Evolutionary conservation across 1,284 basidiomycete genomes (phyloP).

Genomic region (Apiotrichum domesticum): DNA sequence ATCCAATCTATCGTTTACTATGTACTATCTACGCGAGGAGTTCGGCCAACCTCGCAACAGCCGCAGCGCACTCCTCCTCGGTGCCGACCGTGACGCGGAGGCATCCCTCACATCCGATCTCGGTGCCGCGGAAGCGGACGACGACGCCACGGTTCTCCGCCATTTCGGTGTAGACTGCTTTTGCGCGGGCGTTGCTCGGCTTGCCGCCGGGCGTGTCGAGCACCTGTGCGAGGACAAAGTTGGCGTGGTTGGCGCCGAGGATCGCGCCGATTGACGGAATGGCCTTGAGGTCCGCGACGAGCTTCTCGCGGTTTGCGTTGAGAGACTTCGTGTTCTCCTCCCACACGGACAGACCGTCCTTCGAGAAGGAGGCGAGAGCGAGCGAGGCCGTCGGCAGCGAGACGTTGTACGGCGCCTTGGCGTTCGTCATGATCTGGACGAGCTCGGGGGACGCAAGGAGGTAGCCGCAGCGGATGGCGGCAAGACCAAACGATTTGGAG

Average conservation of each 20-base stretch:
- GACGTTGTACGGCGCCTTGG: slow-evolving; percentile 97
- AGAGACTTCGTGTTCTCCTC: slow-evolving; percentile 60
- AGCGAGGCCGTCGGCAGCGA: slow-evolving; percentile 83
- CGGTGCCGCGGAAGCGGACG: slow-evolving; percentile 80
- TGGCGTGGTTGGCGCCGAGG: slow-evolving; percentile 81
- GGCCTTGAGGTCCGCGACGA: slow-evolving; percentile 46
- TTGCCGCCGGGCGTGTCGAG: slow-evolving; percentile 52
- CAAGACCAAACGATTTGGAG: slow-evolving; percentile 93
- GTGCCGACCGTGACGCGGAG: slow-evolving; percentile 87
- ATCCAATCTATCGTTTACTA: not conserved
- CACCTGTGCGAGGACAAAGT: slow-evolving; percentile 83
- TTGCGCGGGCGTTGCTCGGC: slow-evolving; percentile 66
- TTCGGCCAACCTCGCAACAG: slow-evolving; percentile 45
- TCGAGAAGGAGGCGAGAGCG: slow-evolving; percentile 69
- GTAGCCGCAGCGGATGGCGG: slow-evolving; percentile 85
- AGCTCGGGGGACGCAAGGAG: slow-evolving; percentile 83
- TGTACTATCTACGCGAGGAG: slow-evolving; percentile 21
- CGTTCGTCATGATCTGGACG: slow-evolving; percentile 87
- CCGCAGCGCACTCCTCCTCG: slow-evolving; percentile 64
- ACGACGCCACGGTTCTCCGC: slow-evolving; percentile 84
- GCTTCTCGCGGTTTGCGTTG: slow-evolving; percentile 54
- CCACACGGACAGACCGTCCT: slow-evolving; percentile 61
- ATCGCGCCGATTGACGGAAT: slow-evolving; percentile 61
- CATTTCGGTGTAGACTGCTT: slow-evolving; percentile 70
- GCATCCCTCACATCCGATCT: slow-evolving; percentile 81